Base-by-base conservation (phyloP, 495 filamentous ascomycete genomes). In the Oleoguttula mirabilis region DNA sequence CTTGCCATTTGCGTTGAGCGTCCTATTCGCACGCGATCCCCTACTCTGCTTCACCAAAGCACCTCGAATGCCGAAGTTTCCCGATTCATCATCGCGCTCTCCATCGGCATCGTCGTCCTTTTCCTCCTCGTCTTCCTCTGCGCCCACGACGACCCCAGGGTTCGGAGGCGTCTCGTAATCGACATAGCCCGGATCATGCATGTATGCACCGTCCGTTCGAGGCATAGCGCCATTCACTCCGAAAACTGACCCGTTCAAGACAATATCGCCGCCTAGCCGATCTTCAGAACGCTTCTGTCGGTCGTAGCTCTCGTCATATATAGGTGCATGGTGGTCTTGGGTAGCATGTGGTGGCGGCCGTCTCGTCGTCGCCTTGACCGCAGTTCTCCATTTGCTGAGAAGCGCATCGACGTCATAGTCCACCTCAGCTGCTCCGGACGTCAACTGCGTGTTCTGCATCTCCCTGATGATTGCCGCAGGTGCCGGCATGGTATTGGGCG, bases 401-500 rank as follows among this genome's bases (percentile, higher is more conserved):
- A 52, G 21, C 3, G 39, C 43, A 16, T 52, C 49, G 21, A 31
- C 44, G 22, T 52, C 45, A 24, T 43, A 52, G 17, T 41, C 19
- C 4, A 16, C 38, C 1, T 38, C 33, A 1, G 38, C 36, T 3
- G 39, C 40, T 6, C 3, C 21, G 7, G 33, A 39, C 10, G 5
- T 12, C 12, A 3, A 5, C 0, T 34, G 10, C 12, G 27, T 19
- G 4, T 12, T 34, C 4, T 20, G 12, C 24, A 52, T 12, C 37
- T 58, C 54, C 27, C 52, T 46, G 37, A 56, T 32, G 1, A 49
- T 47, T 8, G 70, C 66, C 0, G 66, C 55, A 12, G 70, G 59
- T 1, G 90, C 45, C 3, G 74, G 75, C 3, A 86, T 59, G 0
- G 70, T 80, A 21, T 73, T 63, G 0, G 82, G 76, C 0, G 75